phyloP scores from a whole-genome alignment of 257 asterid species.

The Solanum raphanifolium region DNA sequence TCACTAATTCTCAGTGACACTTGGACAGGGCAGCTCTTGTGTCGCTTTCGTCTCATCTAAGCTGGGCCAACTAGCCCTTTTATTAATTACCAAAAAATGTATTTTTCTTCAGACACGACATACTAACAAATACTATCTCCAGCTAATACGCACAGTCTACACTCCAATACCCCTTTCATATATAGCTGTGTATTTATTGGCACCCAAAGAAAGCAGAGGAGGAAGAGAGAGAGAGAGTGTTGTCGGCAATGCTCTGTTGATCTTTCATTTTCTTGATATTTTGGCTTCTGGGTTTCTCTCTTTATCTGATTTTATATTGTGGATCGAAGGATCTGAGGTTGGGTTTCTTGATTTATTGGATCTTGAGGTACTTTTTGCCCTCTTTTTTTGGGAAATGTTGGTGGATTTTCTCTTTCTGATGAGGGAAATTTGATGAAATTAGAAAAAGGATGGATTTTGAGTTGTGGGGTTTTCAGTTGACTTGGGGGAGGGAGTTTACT shows the following conservation, averaged over 20 bases:
- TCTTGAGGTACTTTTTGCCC: slow-evolving; percentile 21
- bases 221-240: slow-evolving; percentile 10
- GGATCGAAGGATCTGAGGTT: slow-evolving; percentile 2
- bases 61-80: not conserved
- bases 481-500: slow-evolving; percentile 11
- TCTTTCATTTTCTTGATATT: slow-evolving; percentile 2
- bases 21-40: slow-evolving; percentile 16
- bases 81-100: not conserved
- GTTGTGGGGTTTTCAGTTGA: slow-evolving; percentile 6
- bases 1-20: slow-evolving; percentile 8
- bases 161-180: not conserved
- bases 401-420: not conserved
- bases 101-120: not conserved
- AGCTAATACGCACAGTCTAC: slow-evolving; percentile 16
- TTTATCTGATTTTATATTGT: not conserved
- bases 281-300: not conserved
- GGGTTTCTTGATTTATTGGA: slow-evolving; percentile 18
- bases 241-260: slow-evolving; percentile 6
- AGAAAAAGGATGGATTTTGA: not conserved
- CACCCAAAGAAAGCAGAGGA: not conserved
- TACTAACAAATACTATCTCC: not conserved
- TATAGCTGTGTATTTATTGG: not conserved
- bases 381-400: not conserved
- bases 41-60: slow-evolving; percentile 51
- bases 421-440: not conserved